phyloP scores from a whole-genome alignment of 2,329 filamentous ascomycete genomes.

The Seiridium unicorne region DNA sequence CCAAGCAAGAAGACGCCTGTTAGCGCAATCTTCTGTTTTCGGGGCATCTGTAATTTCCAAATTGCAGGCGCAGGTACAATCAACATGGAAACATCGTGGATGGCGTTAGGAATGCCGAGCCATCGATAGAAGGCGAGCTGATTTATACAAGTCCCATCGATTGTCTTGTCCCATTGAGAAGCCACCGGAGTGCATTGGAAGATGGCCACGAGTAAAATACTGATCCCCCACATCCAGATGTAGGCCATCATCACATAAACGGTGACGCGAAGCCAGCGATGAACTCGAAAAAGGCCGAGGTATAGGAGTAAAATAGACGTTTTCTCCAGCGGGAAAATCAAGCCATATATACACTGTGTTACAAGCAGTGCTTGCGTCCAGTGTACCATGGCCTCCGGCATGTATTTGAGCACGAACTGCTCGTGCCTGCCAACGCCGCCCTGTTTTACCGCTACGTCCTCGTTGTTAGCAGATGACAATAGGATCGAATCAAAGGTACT shows the following conservation, averaged over 20 bases:
- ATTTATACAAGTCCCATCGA: conserved; percentile 7
- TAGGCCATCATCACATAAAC: conserved; percentile 13
- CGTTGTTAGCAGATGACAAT: not conserved
- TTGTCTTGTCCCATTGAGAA: conserved; percentile 10
- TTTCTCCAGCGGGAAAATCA: conserved; percentile 13
- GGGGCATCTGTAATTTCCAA: conserved; percentile 12
- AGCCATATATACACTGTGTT: conserved; percentile 11
- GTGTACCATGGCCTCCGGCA: not conserved
- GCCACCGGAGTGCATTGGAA: conserved; percentile 12
- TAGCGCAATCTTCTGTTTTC: conserved; percentile 14
- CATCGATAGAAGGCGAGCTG: conserved; percentile 3
- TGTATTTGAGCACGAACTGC: conserved; percentile 7
- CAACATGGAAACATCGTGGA: conserved; percentile 16
- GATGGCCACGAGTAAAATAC: conserved; percentile 9
- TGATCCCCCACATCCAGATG: conserved; percentile 15
- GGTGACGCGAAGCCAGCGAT: conserved; percentile 13
- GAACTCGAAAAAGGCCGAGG: conserved; percentile 13
- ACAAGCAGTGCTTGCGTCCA: conserved; percentile 12
- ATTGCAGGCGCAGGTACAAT: conserved; percentile 12
- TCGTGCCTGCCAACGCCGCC: conserved; percentile 14
- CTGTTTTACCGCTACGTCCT: conserved; percentile 8
- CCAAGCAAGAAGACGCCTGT: conserved; percentile 14
- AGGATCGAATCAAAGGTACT: not conserved
- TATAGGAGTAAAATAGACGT: conserved; percentile 15
- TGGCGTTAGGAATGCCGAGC: conserved; percentile 12